Conservation (phyloP, 2,329 filamentous ascomycete species). For the Ophiostoma sp. region DNA sequence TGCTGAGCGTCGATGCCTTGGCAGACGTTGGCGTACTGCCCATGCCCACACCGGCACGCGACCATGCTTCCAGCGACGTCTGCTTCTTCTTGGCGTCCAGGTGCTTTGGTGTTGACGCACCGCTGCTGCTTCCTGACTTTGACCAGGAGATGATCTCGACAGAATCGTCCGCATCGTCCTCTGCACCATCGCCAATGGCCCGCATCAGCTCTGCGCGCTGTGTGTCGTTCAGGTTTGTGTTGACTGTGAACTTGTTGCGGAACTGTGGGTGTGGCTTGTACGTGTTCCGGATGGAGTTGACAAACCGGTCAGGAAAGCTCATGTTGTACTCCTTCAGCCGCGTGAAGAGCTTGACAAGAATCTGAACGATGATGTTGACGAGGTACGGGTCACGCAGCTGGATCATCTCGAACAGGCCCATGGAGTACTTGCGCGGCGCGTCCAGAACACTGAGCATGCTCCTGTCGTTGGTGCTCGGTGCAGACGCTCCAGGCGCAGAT, state of each 20-base stretch:
- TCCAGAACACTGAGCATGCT: constrained; percentile 50
- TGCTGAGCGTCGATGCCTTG: constrained; percentile 32
- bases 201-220: constrained; percentile 78
- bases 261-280: constrained; percentile 55
- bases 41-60: constrained; percentile 13
- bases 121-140: constrained; percentile 9
- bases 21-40: neutral
- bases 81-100: constrained; percentile 31
- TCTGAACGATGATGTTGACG: constrained; percentile 70
- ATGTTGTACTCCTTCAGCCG: constrained; percentile 74
- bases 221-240: constrained; percentile 72
- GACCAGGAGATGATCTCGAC: constrained; percentile 34
- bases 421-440: constrained; percentile 55
- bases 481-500: neutral
- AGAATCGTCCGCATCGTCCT: constrained; percentile 26
- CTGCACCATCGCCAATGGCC: constrained; percentile 55
- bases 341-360: constrained; percentile 77
- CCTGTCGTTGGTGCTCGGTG: constrained; percentile 26
- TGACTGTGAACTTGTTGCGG: constrained; percentile 52
- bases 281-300: constrained; percentile 56
- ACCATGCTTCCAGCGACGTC: constrained; percentile 28
- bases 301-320: constrained; percentile 53
- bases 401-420: constrained; percentile 80
- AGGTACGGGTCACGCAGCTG: constrained; percentile 84
- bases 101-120: neutral